Evolutionary conservation across 2,329 filamentous ascomycete species (phyloP).

Genomic region (Calonectria multiphialidica): DNA sequence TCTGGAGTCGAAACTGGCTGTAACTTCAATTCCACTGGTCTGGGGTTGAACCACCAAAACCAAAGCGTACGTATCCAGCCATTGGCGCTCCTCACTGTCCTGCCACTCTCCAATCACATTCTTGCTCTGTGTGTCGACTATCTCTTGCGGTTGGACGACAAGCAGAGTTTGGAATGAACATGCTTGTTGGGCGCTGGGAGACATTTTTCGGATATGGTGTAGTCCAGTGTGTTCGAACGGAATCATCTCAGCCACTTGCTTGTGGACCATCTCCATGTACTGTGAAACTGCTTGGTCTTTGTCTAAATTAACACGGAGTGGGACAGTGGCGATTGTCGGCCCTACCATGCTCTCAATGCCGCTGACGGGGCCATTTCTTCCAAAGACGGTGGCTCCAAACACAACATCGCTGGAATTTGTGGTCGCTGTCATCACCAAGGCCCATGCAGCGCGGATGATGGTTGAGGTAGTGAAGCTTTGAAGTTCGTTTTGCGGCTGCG

Average conservation of each 20-base stretch:
- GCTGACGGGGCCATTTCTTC: constrained; percentile 37
- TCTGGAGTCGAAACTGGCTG: constrained; percentile 13
- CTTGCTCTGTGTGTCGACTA: not conserved
- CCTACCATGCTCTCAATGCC: constrained; percentile 39
- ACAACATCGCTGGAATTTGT: constrained; percentile 35
- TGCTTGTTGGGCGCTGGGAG: not conserved
- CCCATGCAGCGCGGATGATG: constrained; percentile 45
- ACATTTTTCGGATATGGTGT: not conserved
- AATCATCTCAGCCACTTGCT: constrained; percentile 25
- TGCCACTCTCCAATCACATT: constrained; percentile 18
- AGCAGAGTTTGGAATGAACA: not conserved
- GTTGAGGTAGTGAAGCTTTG: not conserved
- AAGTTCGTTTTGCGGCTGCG: constrained; percentile 14
- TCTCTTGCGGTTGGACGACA: not conserved
- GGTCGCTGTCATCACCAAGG: constrained; percentile 32
- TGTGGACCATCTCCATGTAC: constrained; percentile 53
- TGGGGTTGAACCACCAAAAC: constrained; percentile 14
- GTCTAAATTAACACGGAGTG: constrained; percentile 42
- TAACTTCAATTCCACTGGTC: not conserved
- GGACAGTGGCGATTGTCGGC: constrained; percentile 26
- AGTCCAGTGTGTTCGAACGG: constrained; percentile 21
- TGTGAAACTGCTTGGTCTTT: constrained; percentile 42
- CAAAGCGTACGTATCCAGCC: constrained; percentile 12
- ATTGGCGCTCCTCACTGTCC: not conserved
- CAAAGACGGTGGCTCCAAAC: constrained; percentile 41